Evolutionary conservation across 495 filamentous ascomycete genomes (phyloP), one percentile per base, ranked within the genome.

Genomic region (Aspergillus cristatus): DNA sequence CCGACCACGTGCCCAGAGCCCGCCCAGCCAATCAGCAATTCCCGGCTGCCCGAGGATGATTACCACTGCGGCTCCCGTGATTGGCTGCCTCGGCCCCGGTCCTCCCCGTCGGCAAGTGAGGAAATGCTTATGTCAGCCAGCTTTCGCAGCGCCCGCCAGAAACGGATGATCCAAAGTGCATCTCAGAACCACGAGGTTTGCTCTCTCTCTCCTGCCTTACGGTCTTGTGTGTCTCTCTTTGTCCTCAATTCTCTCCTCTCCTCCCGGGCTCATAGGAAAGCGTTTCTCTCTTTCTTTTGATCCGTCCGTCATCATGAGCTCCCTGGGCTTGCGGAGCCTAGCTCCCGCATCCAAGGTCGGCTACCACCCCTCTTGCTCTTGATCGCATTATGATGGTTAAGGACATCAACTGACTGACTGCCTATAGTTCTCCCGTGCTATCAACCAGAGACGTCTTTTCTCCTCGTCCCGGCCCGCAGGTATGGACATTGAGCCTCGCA

Each of bases 381-480:
- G 17, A 37, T 37, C 29, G 18, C 32, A 20, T 40, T 38, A 41
- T 38, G 32, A 51, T 42, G 47, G 52, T 55, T 50, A 48, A 47
- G 46, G 42, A 46, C 46, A 36, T 48, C 42, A 40, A 16, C 44
- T 37, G 15, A 46, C 48, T 67, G 45, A 66, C 50, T 42, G 32
- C 13, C 38, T 32, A 30, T 45, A 75, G 67, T 60, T 68, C 44
- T 68, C 65, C 43, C 68, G 58, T 43, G 46, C 54, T 35, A 50
- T 71, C 46, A 55, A 65, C 51, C 73, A 83, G 55, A 70, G 70
- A 47, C 77, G 88, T 54, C 65, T 76, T 15, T 96, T 98, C 68
- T 91, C 90, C 40, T 84, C 84, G 29, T 87, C 90, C 38, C 74
- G 79, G 45, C 81, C 87, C 28, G 80, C 78, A 42, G 82, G 84